Evolutionary conservation across 2,329 filamentous ascomycete species (phyloP).

Genomic region (Ophiocordyceps sinensis): DNA sequence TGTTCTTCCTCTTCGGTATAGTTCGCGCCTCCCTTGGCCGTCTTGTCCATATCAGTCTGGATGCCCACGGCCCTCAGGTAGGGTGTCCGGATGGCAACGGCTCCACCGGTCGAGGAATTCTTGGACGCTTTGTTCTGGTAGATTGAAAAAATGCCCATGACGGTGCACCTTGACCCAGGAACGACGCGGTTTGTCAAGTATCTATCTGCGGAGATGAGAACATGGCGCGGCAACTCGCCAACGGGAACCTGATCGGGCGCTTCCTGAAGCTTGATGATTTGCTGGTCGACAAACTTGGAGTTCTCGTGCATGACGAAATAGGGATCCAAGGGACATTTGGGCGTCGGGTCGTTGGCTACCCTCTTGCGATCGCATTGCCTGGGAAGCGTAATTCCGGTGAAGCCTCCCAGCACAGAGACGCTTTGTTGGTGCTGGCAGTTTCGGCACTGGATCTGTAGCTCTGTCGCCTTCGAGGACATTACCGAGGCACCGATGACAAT

Average conservation of each 20-base stretch:
- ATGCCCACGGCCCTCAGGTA: constrained; percentile 90
- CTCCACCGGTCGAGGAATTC: constrained; percentile 56
- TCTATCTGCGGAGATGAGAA: constrained; percentile 89
- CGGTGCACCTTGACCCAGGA: constrained; percentile 81
- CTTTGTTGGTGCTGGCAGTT: constrained; percentile 63
- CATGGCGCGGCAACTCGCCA: constrained; percentile 86
- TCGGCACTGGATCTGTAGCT: constrained; percentile 74
- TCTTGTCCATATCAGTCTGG: constrained; percentile 78
- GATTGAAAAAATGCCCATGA: constrained; percentile 97
- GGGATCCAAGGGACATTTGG: constrained; percentile 80
- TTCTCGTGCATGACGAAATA: constrained; percentile 94
- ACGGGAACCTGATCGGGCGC: constrained; percentile 95
- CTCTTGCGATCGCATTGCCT: constrained; percentile 56
- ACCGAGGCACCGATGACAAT: constrained; percentile 97
- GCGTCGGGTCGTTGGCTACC: constrained; percentile 48
- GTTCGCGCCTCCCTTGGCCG: constrained; percentile 65
- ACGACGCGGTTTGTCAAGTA: constrained; percentile 94
- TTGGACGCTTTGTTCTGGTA: constrained; percentile 87
- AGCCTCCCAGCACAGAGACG: constrained; percentile 67
- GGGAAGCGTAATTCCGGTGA: constrained; percentile 74
- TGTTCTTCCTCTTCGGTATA: constrained; percentile 96
- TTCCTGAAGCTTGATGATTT: constrained; percentile 95
- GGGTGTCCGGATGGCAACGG: constrained; percentile 88
- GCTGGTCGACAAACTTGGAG: constrained; percentile 90
- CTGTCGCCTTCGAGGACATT: constrained; percentile 87